phyloP scores from a whole-genome alignment of 2,329 filamentous ascomycete species.

The Hawksworthiomyces lignivorus region DNA sequence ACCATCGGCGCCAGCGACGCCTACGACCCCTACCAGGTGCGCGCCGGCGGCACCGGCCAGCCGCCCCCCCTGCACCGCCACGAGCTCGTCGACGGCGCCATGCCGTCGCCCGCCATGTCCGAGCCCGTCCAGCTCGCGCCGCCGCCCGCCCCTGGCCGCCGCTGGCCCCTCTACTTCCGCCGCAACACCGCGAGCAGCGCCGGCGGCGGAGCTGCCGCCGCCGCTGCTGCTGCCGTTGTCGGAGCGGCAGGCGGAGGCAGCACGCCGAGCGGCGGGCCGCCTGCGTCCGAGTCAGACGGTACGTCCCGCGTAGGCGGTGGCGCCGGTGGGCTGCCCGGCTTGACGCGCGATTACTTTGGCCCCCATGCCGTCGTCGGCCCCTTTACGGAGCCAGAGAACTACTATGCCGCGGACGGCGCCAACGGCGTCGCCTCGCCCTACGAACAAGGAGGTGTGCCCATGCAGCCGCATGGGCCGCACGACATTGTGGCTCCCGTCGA shows the following conservation, averaged over 20 bases:
- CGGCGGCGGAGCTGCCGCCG: slow-evolving; percentile 6
- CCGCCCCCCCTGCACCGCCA: too few relatives aligned
- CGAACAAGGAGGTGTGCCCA: slow-evolving; percentile 27
- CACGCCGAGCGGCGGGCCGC: slow-evolving; percentile 13
- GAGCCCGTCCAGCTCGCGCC: neutral
- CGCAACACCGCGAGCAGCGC: slow-evolving; percentile 9
- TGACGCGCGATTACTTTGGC: slow-evolving; percentile 36
- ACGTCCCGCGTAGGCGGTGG: slow-evolving; percentile 26
- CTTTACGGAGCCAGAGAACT: slow-evolving; percentile 30
- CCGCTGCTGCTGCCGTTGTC: slow-evolving; percentile 3
- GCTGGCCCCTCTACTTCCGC: neutral
- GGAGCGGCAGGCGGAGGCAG: slow-evolving; percentile 15
- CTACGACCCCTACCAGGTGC: slow-evolving; percentile 12
- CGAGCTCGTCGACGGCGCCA: too few relatives aligned
- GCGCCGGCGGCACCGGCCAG: too few relatives aligned
- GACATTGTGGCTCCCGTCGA: slow-evolving; percentile 47
- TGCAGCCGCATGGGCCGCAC: slow-evolving; percentile 37
- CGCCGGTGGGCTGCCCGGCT: slow-evolving; percentile 22
- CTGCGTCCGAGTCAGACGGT: slow-evolving; percentile 20
- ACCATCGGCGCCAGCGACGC: slow-evolving; percentile 3
- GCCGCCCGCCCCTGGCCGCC: slow-evolving; percentile 5
- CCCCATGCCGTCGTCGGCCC: slow-evolving; percentile 37
- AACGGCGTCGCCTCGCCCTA: slow-evolving; percentile 8
- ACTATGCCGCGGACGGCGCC: slow-evolving; percentile 8
- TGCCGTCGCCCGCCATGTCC: too few relatives aligned